A percentile compares a stretch with the other conserved stretches of the same genome.
Evolutionary conservation across 2,329 filamentous ascomycete species (phyloP).

Genomic region (Aphanocladium album): DNA sequence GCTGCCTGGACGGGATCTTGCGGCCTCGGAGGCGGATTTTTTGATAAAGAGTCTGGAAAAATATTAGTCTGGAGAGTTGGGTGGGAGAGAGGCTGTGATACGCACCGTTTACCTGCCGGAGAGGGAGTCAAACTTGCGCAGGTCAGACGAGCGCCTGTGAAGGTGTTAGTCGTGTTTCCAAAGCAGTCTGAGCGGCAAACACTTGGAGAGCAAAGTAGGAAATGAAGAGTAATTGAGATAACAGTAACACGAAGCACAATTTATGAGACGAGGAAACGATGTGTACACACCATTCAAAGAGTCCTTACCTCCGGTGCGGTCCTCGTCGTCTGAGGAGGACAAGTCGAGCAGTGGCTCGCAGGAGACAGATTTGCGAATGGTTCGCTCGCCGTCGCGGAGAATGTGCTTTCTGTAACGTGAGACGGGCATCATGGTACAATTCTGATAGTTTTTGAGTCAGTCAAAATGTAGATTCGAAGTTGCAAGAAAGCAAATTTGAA

Average conservation of each 20-base stretch:
- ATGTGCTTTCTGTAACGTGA: slow-evolving; percentile 3
- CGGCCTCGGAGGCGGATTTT: slow-evolving; percentile 9
- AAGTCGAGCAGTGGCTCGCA: slow-evolving; percentile 12
- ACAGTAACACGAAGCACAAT: neutral
- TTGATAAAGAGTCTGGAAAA: neutral
- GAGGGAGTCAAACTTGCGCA: slow-evolving; percentile 12
- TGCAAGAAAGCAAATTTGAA: neutral
- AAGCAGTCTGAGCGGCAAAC: neutral
- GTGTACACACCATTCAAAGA: neutral
- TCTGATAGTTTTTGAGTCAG: neutral
- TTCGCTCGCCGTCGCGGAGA: slow-evolving; percentile 6
- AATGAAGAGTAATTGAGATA: neutral
- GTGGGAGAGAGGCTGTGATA: neutral
- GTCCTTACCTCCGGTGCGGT: slow-evolving; percentile 13
- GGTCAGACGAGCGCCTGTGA: slow-evolving; percentile 11
- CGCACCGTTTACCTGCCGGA: slow-evolving; percentile 10
- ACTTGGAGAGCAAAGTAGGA: too few relatives aligned
- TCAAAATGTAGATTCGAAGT: neutral
- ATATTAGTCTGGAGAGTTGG: neutral
- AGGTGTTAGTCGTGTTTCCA: neutral
- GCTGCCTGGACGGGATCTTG: slow-evolving; percentile 8
- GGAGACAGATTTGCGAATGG: slow-evolving; percentile 15
- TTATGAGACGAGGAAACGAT: neutral
- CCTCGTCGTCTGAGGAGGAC: slow-evolving; percentile 14
- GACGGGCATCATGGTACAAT: neutral